Evolutionary conservation across 768 basidiomycete genomes (phyloP), one percentile per base, ranked within the genome.

Genomic region (Leccinum incarnatum): DNA sequence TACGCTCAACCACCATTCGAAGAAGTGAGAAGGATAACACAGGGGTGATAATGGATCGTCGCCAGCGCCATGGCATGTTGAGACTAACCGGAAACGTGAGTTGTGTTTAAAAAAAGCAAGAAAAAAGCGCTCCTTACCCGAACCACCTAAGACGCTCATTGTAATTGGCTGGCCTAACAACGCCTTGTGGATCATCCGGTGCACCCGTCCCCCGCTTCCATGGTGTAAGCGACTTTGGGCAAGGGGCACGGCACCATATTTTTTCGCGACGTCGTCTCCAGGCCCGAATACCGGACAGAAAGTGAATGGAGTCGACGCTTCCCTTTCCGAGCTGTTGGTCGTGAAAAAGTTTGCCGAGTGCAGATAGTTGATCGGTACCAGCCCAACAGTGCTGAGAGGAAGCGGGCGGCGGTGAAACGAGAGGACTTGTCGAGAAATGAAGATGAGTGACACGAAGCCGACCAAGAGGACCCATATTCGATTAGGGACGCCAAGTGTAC

Each of bases 1-100:
- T n/a, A 98, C 84, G 55, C 80, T 82, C 75, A 95, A 93, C 92
- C 96, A 97, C 96, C 97, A 99, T 53, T 88, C 79, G 79, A 98
- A 98, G 77, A 98, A 92, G 54, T 85, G 85, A n/a, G 91, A 87
- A 1, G 97, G 96, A 74, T 98, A 99, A 72, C 96, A 95, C 62
- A 75, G 75, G 0, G 90, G 80, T 0, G 91, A 84, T 56, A 97
- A 79, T 4, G 93, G 93, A 71, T 95, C 91, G 68, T 95, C 89
- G 2, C 95, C 95, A 9, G 94, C 89, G 21, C 95, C 95, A 68
- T 95, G 91, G 70, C 95, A 98, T 1, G 95, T 85, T 55, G 95
- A 94, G 19, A 97, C 95, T 95, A 62, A 60, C n/a, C 36, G 54
- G 27, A 0, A 25, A 52, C 36, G 47, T 58, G 9, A 68, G 25